A percentile compares a stretch with the other conserved stretches of the same genome.
Conservation (phyloP, 345 rosid species). For the Murraya koenigii region DNA sequence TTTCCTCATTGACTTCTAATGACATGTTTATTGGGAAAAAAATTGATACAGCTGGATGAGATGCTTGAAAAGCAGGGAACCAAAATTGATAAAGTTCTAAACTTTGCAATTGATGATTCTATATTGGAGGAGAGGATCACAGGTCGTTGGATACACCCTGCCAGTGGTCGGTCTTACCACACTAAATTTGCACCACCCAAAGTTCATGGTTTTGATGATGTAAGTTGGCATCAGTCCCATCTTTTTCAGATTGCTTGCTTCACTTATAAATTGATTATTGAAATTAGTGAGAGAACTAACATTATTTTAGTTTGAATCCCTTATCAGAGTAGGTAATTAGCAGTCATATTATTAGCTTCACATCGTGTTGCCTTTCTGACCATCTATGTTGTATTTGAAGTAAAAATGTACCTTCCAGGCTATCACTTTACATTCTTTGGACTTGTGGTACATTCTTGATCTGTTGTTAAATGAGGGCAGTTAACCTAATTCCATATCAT, state of each 20-base stretch:
- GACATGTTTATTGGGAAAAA: not conserved
- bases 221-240: slow-evolving; percentile 30
- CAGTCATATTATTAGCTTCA: not conserved
- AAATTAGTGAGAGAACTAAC: not conserved
- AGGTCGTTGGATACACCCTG: slow-evolving; percentile 91
- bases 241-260: not conserved
- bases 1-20: not conserved
- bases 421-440: not conserved
- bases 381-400: not conserved
- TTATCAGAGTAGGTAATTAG: not conserved
- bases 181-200: slow-evolving; percentile 78
- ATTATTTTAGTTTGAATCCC: not conserved
- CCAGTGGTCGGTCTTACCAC: slow-evolving; percentile 90
- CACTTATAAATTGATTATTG: not conserved
- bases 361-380: not conserved
- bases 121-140: slow-evolving; percentile 93
- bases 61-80: slow-evolving; percentile 77
- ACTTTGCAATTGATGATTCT: slow-evolving; percentile 83
- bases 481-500: not conserved
- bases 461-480: too few relatives aligned
- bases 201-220: slow-evolving; percentile 72
- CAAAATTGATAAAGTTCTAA: slow-evolving; percentile 70
- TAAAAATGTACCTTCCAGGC: not conserved
- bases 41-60: slow-evolving; percentile 69
- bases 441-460: not conserved